phyloP scores from a whole-genome alignment of 2,329 filamentous ascomycete species.

The Epichloe bromicola region DNA sequence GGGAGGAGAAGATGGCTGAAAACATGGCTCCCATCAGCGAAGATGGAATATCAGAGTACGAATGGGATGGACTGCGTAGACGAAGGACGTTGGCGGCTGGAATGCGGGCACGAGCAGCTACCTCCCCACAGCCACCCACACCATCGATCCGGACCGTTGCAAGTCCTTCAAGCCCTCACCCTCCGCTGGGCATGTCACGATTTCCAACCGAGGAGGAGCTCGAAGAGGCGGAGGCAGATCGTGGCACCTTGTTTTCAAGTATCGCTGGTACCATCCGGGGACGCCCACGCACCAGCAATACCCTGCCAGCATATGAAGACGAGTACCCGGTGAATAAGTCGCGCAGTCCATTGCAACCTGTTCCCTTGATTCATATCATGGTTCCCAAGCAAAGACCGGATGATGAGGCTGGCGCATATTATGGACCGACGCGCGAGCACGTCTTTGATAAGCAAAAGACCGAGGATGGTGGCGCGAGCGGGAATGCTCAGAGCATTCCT shows the following conservation, averaged over 20 bases:
- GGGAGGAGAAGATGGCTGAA: slow-evolving; percentile 63
- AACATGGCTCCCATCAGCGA: slow-evolving; percentile 64
- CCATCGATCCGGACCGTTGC: slow-evolving; percentile 11
- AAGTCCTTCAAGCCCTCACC: slow-evolving; percentile 17
- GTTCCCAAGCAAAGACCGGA: slow-evolving; percentile 33
- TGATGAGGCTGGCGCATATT: slow-evolving; percentile 29
- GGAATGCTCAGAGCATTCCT: slow-evolving; percentile 28
- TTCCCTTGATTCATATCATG: slow-evolving; percentile 49
- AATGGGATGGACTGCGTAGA: slow-evolving; percentile 84
- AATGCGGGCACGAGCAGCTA: slow-evolving; percentile 15
- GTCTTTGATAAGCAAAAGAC: slow-evolving; percentile 33
- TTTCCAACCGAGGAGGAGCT: slow-evolving; percentile 56
- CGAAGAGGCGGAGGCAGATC: slow-evolving; percentile 31
- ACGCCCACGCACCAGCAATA: slow-evolving; percentile 21
- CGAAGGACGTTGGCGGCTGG: slow-evolving; percentile 42
- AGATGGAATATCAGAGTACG: slow-evolving; percentile 54
- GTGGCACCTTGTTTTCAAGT: slow-evolving; percentile 38
- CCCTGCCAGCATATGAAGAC: slow-evolving; percentile 18
- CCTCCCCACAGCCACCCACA: slow-evolving; percentile 14
- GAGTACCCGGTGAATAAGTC: slow-evolving; percentile 28
- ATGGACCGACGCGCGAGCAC: slow-evolving; percentile 26
- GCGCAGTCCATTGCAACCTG: slow-evolving; percentile 46
- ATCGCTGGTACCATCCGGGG: slow-evolving; percentile 40
- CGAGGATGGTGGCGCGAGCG: slow-evolving; percentile 33
- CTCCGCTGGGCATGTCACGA: slow-evolving; percentile 65